Percentiles rank a stretch among this genome's conserved stretches.
These are phyloP conservation scores for Pleurotus citrinopileatus DNA, from an alignment of 768 basidiomycete species.

Conservation along the genomic window DNA sequence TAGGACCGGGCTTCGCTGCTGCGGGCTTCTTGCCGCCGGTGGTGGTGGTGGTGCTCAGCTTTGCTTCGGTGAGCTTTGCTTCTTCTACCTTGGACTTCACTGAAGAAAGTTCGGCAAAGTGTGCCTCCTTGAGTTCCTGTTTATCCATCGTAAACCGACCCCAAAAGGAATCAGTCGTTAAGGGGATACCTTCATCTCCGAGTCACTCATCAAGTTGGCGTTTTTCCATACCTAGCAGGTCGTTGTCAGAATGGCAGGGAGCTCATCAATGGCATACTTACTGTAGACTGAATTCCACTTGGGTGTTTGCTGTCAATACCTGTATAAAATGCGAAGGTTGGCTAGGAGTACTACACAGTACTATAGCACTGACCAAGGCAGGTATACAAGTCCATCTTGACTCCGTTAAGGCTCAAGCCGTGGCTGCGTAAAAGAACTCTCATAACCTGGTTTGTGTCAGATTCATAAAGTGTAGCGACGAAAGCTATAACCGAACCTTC, in stretches of 20 bases:
- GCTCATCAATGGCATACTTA: conserved; percentile 25
- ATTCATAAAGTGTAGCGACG: not conserved
- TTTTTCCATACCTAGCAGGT: conserved; percentile 63
- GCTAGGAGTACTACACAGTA: not conserved
- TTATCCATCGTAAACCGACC: too few relatives aligned
- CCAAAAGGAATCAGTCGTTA: too few relatives aligned
- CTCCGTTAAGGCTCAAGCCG: conserved; percentile 62
- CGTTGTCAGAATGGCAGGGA: not conserved
- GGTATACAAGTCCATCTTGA: conserved; percentile 73
- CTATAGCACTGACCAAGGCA: conserved; percentile 38
- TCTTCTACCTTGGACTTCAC: conserved; percentile 19
- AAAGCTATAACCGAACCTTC: conserved; percentile 27
- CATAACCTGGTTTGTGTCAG: conserved; percentile 51
- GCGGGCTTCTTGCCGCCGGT: conserved; percentile 4
- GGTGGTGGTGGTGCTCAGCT: not conserved
- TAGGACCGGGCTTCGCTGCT: not conserved
- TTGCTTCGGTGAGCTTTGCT: conserved; percentile 4
- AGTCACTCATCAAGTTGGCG: conserved; percentile 50
- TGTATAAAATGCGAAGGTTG: conserved; percentile 17
- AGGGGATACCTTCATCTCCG: conserved; percentile 71
- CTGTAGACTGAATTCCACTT: conserved; percentile 71
- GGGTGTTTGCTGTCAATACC: conserved; percentile 77
- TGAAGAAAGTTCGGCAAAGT: conserved; percentile 42
- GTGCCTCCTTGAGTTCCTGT: conserved; percentile 66
- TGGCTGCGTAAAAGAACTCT: conserved; percentile 62